Base-by-base conservation (phyloP, 768 basidiomycete genomes). In the Trametes cinnabarina region DNA sequence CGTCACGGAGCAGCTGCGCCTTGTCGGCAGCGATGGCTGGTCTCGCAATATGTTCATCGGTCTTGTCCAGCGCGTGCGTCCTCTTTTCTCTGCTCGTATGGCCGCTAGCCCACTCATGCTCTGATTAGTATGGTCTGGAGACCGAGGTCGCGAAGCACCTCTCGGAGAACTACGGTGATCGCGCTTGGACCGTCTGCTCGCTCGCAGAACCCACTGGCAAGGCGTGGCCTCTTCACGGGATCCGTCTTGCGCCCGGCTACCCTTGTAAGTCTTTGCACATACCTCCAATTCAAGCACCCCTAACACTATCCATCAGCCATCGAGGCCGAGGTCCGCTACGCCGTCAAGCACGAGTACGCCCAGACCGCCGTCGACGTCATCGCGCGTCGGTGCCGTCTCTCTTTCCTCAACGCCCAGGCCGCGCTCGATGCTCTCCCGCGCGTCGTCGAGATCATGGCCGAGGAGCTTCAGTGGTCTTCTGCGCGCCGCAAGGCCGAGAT, bases 21-120 rank as follows among this genome's bases (percentile, higher is more conserved):
- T 98, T 35, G 82, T 98, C 22, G 96, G 96, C 17, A 93, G 89
- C 61, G 92, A 98, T 58, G 92, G 87, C 10, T 99, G 96, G 96
- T 90, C 83, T 71, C 79, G 87, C 65, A 94, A 93, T 71, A 97
- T 98, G 94, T 98, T 94, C 71, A 96, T 98, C 72, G 88, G 92
- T 53, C 79, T 99, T 58, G 88, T 95, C 65, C 96, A 99, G 73
- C 82, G 90, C 62, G 92, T 92, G 52, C 47, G 85, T 76, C 11
- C 51, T 17, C 32, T 51, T 32, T 8, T n/a, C 34, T 58, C 25
- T 23, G 11, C 8, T 9, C 2, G 4, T 15, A 19, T 15, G 22
- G n/a, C n/a, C n/a, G n/a, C n/a, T n/a, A n/a, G n/a, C 12, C 30
- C n/a, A 15, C 19, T 37, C 26, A 30, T 12, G 3, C 8, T 11